Evolutionary conservation across 1,139 yeast species (phyloP), one percentile per base, ranked within the genome.

Genomic region (Yamadazyma jaroonii): DNA sequence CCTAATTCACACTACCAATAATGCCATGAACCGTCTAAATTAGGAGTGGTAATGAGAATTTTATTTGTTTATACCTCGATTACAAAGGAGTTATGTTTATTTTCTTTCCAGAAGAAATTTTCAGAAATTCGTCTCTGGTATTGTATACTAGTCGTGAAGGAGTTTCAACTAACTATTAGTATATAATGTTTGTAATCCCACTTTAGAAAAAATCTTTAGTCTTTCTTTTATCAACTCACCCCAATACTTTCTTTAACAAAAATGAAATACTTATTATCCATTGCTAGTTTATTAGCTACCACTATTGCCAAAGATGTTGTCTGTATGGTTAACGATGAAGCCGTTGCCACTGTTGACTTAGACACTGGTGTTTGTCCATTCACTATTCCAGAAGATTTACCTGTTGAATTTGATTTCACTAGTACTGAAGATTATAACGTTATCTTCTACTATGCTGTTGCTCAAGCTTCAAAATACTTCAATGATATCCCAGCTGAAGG

Each of bases 351-450:
- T 33, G 74, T 67, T 36, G 73, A 67, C 54, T 61, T 61, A 44
- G 72, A 59, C 38, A 61, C 73, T 33, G 75, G 73, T 38, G 42
- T 41, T 7, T 69, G 75, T 57, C 62, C 67, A 31, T 67, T 67
- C 61, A 38, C 57, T 8, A 46, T 69, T 30, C 71, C 72, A 41
- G 38, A 50, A 3, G 23, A 39, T 17, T 54, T 50, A 41, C 64
- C 67, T 21, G 60, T 52, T 29, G 57, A 50, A 22, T 65, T 59
- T 47, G 47, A 50, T 20, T 67, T 49, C 53, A 46, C 25, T 23
- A 50, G 62, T 30, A 35, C 48, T 22, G 65, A 64, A 35, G 64
- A 68, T 47, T 68, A 60, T 54, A 42, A 53, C 31, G 61, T 54
- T 37, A 61, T 59, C 44, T 66, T 62, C 50, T 67, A 65, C 62